Percentiles rank a stretch among this genome's conserved stretches.
Evolutionary conservation across 768 basidiomycete genomes (phyloP).

Genomic region (Dictyophora rubrovolvata): DNA sequence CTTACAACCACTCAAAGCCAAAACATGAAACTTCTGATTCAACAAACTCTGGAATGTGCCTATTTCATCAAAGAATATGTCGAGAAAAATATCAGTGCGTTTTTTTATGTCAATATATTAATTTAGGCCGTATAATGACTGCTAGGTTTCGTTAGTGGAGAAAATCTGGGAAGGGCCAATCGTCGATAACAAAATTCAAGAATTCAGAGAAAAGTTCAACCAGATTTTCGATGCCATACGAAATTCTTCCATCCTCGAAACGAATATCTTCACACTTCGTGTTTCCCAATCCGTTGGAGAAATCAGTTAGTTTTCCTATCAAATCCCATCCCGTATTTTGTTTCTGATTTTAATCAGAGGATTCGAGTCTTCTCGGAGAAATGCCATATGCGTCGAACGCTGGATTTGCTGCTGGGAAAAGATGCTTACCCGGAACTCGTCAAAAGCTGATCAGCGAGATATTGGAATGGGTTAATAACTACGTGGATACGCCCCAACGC

Average conservation of each 20-base stretch:
- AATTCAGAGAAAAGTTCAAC: no score
- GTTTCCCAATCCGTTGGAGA: no score
- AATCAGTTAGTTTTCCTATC: no score
- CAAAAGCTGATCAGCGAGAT: background rate
- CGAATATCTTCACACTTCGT: background rate
- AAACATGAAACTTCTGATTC: background rate
- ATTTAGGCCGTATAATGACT: no score
- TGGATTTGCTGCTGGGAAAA: background rate
- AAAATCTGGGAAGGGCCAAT: background rate
- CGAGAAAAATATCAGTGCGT: background rate
- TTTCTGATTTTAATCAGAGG: no score
- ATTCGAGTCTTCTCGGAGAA: background rate
- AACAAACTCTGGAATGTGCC: background rate
- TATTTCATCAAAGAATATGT: background rate
- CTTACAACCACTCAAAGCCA: no score
- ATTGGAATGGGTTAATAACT: constrained; percentile 1
- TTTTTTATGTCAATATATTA: no score
- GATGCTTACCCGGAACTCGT: constrained; percentile 10
- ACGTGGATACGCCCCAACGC: background rate
- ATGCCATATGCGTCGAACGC: background rate
- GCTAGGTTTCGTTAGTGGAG: background rate
- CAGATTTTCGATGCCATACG: background rate
- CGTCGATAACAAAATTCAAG: no score
- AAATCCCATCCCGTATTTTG: no score
- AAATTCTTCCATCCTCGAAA: background rate